phyloP scores from a whole-genome alignment of 768 basidiomycete species.

The Rhodotorula taiwanensis region DNA sequence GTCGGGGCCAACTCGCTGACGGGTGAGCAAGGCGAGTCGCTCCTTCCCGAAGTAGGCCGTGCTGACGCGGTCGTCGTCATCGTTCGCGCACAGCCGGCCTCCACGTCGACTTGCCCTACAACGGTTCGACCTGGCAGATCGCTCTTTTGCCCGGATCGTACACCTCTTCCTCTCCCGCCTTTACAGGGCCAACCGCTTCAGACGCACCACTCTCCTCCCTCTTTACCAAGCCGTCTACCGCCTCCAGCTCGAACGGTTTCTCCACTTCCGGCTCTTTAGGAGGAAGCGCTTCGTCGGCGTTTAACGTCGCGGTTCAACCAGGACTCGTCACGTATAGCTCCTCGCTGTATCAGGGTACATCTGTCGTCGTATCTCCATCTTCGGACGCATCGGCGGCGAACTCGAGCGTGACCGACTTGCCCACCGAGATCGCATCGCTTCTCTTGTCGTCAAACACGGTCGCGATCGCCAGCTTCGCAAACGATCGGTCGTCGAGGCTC shows the following conservation, averaged over 20 bases:
- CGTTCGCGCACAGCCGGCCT: slow-evolving; percentile 25
- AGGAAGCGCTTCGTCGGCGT: slow-evolving; percentile 47
- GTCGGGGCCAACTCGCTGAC: slow-evolving; percentile 24
- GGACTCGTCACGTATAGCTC: slow-evolving; percentile 63
- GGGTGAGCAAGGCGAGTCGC: slow-evolving; percentile 5
- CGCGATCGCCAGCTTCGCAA: slow-evolving; percentile 17
- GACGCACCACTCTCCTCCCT: slow-evolving; percentile 6
- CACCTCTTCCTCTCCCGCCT: slow-evolving; percentile 20
- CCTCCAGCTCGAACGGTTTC: slow-evolving; percentile 44
- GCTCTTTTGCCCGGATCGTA: slow-evolving; percentile 37
- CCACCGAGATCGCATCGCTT: slow-evolving; percentile 16
- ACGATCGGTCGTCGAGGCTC: slow-evolving; percentile 48
- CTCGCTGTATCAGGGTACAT: slow-evolving; percentile 60
- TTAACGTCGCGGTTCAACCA: slow-evolving; percentile 54
- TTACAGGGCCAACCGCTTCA: slow-evolving; percentile 2
- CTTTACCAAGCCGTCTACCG: background rate
- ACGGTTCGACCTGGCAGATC: slow-evolving; percentile 7
- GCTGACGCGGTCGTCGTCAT: background rate
- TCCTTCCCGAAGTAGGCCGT: fast-evolving
- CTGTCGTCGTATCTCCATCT: slow-evolving; percentile 55
- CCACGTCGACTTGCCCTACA: slow-evolving; percentile 1
- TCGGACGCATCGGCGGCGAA: slow-evolving; percentile 43
- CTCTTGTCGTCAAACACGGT: slow-evolving; percentile 22
- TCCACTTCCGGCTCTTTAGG: slow-evolving; percentile 50
- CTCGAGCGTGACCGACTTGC: background rate